phyloP scores from a whole-genome alignment of 768 basidiomycete genomes.

The Leccinum subgranulosum region DNA sequence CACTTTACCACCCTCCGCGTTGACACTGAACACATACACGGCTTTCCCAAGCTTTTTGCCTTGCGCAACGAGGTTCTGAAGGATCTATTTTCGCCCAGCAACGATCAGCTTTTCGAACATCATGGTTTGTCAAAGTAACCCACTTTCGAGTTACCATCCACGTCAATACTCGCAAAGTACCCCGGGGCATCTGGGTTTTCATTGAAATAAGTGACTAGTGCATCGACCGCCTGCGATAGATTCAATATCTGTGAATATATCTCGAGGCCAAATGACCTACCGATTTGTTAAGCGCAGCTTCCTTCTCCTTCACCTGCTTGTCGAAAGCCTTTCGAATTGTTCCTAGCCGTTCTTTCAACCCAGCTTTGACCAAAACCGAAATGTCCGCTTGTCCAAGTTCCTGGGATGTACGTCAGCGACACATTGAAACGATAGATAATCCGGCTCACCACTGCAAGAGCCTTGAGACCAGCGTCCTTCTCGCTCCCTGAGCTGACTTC shows the following conservation, averaged over 20 bases:
- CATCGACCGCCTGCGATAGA: constrained; percentile 59
- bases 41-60: constrained; percentile 82
- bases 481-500: constrained; percentile 65
- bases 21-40: constrained; percentile 84
- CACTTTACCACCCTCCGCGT: constrained; percentile 67
- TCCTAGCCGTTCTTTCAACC: constrained; percentile 71
- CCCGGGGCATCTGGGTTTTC: constrained; percentile 67
- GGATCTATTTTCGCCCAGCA: constrained; percentile 42
- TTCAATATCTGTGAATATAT: not conserved
- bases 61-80: constrained; percentile 71
- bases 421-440: not conserved
- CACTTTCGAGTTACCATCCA: constrained; percentile 86
- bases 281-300: constrained; percentile 71
- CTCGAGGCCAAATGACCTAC: constrained; percentile 38
- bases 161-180: constrained; percentile 70
- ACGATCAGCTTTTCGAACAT: not conserved
- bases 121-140: not conserved
- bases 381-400: constrained; percentile 89
- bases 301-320: constrained; percentile 80
- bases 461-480: constrained; percentile 86
- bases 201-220: constrained; percentile 69
- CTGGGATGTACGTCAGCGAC: constrained; percentile 38
- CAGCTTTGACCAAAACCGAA: constrained; percentile 77
- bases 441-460: constrained; percentile 63
- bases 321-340: constrained; percentile 78